A percentile compares a stretch with the other conserved stretches of the same genome.
Evolutionary conservation across 2,329 filamentous ascomycete species (phyloP).

Genomic region (Hypoxylon sp.): DNA sequence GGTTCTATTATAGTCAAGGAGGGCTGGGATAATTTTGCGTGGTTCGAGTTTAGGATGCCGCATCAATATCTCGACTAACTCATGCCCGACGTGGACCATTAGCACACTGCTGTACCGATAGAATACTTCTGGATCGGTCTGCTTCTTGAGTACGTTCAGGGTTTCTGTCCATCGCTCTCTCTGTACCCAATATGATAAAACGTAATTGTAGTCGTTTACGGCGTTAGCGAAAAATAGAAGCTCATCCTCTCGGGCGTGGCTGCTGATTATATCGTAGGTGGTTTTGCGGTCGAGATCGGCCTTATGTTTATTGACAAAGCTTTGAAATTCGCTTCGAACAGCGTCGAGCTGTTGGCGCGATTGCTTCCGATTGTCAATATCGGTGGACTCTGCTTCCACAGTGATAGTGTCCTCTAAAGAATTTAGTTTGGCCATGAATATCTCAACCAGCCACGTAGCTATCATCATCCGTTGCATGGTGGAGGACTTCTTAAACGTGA

Average conservation of each 20-base stretch:
- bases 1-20: conserved; percentile 91
- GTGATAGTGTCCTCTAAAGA: conserved; percentile 93
- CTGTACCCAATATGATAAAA: conserved; percentile 96
- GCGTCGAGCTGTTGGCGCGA: conserved; percentile 74
- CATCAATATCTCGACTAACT: conserved; percentile 95
- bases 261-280: conserved; percentile 94
- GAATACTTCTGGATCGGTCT: conserved; percentile 91
- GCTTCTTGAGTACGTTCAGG: conserved; percentile 87
- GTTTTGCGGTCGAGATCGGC: conserved; percentile 88
- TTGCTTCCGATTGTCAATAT: conserved; percentile 74
- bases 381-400: conserved; percentile 82
- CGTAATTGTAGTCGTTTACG: conserved; percentile 91
- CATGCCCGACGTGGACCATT: conserved; percentile 85
- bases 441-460: conserved; percentile 91
- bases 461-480: conserved; percentile 96
- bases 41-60: conserved; percentile 85
- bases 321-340: conserved; percentile 82
- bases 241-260: conserved; percentile 92
- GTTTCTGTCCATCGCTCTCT: conserved; percentile 91
- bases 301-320: conserved; percentile 87
- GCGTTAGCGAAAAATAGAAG: conserved; percentile 89
- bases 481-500: conserved; percentile 80
- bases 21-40: conserved; percentile 87
- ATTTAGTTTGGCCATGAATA: conserved; percentile 98
- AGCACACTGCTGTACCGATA: conserved; percentile 98